phyloP scores from a whole-genome alignment of 768 basidiomycete species.

The Phlebiopsis flavidoalba region DNA sequence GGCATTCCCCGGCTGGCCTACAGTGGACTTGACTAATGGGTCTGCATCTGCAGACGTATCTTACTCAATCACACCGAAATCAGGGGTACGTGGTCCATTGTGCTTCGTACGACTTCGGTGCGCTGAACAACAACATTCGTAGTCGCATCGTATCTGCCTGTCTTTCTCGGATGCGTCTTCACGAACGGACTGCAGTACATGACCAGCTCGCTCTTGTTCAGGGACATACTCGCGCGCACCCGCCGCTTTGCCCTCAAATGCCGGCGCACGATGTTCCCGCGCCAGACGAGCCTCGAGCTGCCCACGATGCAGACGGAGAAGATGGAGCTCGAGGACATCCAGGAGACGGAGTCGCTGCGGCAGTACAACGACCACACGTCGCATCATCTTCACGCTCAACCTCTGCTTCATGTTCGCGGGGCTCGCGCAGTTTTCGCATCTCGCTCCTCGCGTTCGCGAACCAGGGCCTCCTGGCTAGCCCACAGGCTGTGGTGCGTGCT shows the following conservation, averaged over 20 bases:
- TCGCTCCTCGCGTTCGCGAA: conserved; percentile 17
- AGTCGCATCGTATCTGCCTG: conserved; percentile 34
- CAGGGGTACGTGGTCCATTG: conserved; percentile 6
- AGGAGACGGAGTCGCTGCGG: conserved; percentile 4
- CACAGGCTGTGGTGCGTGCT: conserved; percentile 23
- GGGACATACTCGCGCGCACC: not conserved
- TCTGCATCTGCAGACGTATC: not conserved
- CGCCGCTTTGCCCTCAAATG: not conserved
- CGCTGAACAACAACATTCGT: not conserved
- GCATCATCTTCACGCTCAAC: conserved; percentile 22
- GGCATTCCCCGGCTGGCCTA: not conserved
- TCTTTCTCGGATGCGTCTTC: conserved; percentile 38
- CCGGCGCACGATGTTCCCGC: not conserved
- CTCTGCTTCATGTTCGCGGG: conserved; percentile 23
- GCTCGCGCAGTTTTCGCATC: conserved; percentile 20
- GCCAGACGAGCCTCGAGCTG: conserved; percentile 3
- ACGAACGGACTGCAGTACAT: conserved; percentile 27
- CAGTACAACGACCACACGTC: conserved; percentile 17
- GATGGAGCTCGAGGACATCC: not conserved
- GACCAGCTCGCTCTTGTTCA: conserved; percentile 19
- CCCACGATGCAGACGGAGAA: conserved; percentile 6
- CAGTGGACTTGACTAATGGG: not conserved
- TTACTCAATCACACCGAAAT: conserved; percentile 7
- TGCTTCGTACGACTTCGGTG: not conserved
- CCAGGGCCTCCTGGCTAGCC: conserved; percentile 5